Conservation (phyloP, 495 filamentous ascomycete species). For the Tetracladium setigerum region DNA sequence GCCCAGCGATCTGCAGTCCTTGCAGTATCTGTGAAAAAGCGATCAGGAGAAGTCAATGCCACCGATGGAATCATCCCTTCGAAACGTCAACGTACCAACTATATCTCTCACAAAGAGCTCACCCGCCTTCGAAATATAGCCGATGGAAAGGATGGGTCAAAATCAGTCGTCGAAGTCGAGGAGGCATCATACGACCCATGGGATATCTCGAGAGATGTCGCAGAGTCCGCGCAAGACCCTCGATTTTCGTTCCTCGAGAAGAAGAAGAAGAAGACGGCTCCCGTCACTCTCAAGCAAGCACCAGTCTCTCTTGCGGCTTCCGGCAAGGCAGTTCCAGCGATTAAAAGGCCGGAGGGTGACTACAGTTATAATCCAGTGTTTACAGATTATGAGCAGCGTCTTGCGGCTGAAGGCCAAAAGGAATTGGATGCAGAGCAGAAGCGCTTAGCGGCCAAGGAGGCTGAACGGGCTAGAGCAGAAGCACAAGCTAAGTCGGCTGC, state of each 20-base stretch:
- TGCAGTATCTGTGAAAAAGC: constrained; percentile 67
- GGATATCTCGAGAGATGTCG: constrained; percentile 43
- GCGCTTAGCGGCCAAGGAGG: constrained; percentile 58
- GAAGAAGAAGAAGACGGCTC: constrained; percentile 57
- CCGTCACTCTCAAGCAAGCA: constrained; percentile 64
- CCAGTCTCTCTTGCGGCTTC: constrained; percentile 74
- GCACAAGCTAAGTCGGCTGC: constrained; percentile 46
- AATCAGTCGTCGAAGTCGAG: constrained; percentile 43
- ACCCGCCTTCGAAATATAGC: constrained; percentile 67
- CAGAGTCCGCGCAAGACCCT: constrained; percentile 36
- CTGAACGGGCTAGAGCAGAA: constrained; percentile 46
- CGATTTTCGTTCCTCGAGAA: constrained; percentile 55
- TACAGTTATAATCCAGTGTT: constrained; percentile 89
- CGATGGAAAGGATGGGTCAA: constrained; percentile 54
- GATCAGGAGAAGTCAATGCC: constrained; percentile 46
- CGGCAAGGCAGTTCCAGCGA: constrained; percentile 70
- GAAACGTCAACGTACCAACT: constrained; percentile 67
- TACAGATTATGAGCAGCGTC: constrained; percentile 69
- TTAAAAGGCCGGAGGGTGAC: constrained; percentile 68
- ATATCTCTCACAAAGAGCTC: constrained; percentile 75
- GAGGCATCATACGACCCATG: constrained; percentile 71
- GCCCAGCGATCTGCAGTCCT: constrained; percentile 74
- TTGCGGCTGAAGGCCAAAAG: constrained; percentile 65
- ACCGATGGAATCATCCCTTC: constrained; percentile 58
- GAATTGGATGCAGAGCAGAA: constrained; percentile 75